Conservation (phyloP, 139 green algal genomes). For the Chlamydomonas eustigma region DNA sequence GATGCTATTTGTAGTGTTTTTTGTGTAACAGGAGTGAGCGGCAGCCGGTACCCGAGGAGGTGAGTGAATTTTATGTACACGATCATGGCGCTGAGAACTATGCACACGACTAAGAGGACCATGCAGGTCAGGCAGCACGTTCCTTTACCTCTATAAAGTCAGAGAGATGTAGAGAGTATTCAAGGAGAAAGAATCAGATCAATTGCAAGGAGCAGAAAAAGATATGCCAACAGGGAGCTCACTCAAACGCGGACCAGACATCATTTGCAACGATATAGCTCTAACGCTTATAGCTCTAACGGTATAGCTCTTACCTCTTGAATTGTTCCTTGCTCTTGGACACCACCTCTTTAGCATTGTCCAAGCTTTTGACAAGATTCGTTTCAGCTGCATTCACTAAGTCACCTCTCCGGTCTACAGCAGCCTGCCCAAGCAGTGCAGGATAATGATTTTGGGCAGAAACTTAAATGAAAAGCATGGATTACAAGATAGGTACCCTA, state of each 20-base stretch:
- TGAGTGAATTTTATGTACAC: slow-evolving; percentile 50
- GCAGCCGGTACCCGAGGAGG: slow-evolving; percentile 31
- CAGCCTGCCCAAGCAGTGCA: slow-evolving; percentile 14
- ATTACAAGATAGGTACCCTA: too few relatives aligned
- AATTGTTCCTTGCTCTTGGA: slow-evolving; percentile 39
- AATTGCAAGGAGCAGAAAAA: not conserved
- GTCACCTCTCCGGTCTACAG: slow-evolving; percentile 24
- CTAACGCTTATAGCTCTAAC: not conserved
- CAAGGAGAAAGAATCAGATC: not conserved
- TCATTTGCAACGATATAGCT: not conserved
- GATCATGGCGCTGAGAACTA: slow-evolving; percentile 41
- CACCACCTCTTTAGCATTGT: slow-evolving; percentile 23
- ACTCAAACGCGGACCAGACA: not conserved
- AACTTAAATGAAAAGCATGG: too few relatives aligned
- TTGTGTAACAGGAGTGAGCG: too few relatives aligned
- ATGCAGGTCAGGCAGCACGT: slow-evolving; percentile 38
- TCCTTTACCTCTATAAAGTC: slow-evolving; percentile 18
- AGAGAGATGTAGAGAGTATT: not conserved
- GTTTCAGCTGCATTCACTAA: slow-evolving; percentile 40
- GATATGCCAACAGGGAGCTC: not conserved
- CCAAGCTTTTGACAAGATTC: slow-evolving; percentile 25
- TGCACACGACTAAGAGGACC: slow-evolving; percentile 36
- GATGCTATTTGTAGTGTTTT: too few relatives aligned
- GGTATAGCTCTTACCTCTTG: slow-evolving; percentile 22
- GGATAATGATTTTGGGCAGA: too few relatives aligned